These are phyloP conservation scores for Lipomyces starkeyi DNA, from an alignment of 805 yeast species.

Conservation along the genomic window DNA sequence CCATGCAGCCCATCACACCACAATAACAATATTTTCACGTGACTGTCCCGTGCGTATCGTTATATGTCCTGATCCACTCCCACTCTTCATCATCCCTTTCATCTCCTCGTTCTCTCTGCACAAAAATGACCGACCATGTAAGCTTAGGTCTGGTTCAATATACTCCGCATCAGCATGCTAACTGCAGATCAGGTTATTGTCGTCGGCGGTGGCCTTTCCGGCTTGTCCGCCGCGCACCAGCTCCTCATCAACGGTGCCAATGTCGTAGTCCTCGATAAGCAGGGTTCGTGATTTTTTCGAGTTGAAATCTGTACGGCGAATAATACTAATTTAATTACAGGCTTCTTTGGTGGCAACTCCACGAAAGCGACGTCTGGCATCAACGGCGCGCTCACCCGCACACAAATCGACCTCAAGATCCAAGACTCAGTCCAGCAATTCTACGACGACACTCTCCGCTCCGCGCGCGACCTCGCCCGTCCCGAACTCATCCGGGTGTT, in stretches of 20 bases:
- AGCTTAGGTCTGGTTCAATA: neutral
- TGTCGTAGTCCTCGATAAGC: conserved; percentile 62
- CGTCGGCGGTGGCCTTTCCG: conserved; percentile 72
- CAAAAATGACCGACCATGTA: conserved; percentile 10
- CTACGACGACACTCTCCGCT: conserved; percentile 67
- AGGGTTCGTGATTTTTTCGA: conserved; percentile 38
- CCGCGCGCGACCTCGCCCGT: conserved; percentile 68
- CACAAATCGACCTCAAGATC: conserved; percentile 59
- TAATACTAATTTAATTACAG: conserved; percentile 30
- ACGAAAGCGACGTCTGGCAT: conserved; percentile 73
- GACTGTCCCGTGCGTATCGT: neutral
- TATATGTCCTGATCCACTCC: neutral
- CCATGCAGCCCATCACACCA: neutral
- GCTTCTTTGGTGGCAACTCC: conserved; percentile 67
- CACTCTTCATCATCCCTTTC: neutral
- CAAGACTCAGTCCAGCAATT: conserved; percentile 65
- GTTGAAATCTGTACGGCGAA: too few species aligned
- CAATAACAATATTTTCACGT: neutral
- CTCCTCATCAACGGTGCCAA: conserved; percentile 59
- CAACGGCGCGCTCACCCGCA: conserved; percentile 71
- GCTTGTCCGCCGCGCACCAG: conserved; percentile 66
- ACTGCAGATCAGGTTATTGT: conserved; percentile 49
- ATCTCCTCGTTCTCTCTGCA: neutral
- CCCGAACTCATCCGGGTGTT: conserved; percentile 63
- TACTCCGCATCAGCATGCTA: neutral